Base-by-base conservation (phyloP, 2,329 filamentous ascomycete species). In the Colletotrichum incanum region DNA sequence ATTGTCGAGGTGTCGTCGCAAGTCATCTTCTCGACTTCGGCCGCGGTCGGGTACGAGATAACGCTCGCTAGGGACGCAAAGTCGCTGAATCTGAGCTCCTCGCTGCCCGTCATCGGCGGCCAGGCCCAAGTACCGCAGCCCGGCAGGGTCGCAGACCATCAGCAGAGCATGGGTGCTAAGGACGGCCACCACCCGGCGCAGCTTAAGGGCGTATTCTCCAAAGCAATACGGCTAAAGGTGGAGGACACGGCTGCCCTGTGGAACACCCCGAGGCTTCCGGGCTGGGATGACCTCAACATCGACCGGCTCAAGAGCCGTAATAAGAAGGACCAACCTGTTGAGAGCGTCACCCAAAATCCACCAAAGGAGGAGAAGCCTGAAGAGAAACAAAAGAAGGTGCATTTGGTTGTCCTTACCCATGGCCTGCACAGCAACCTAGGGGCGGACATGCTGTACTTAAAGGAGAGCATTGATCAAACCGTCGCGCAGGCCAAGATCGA, bases 371-470 rank as follows among this genome's bases (percentile, higher is more conserved):
- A 64, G 64, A 63, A 81, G 76, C 68, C 73, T 58, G 79, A 81
- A 54, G 87, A 83, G 74, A 93, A 91, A 79, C 88, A 88, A 75
- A 94, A 94, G 82, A 96, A 93, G 75, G 87, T 99, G 2, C 96
- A 99, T 80, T 85, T 99, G 52, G 96, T 99, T 31, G 87, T 99
- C 43, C 84, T 99, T 61, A 98, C 96, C 0, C 96, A 99, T 83
- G 96, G 96, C 0, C 82, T 99, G 74, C 96, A 99, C 81, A 98
- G 96, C 82, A 99, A 99, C 80, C 87, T 98, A 16, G 94, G 96
- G 6, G 93, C 95, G 28, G 96, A 99, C 80, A 98, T 99, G 96
- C 86, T 99, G 26, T 99, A 94, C 79, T 84, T 99, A 80, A 99
- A 99, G 79, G 96, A 99, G 82, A 97, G 94, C 81, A 98, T 99